Base-by-base conservation (phyloP, 1,139 yeast species). In the Dujonia santamariae region DNA sequence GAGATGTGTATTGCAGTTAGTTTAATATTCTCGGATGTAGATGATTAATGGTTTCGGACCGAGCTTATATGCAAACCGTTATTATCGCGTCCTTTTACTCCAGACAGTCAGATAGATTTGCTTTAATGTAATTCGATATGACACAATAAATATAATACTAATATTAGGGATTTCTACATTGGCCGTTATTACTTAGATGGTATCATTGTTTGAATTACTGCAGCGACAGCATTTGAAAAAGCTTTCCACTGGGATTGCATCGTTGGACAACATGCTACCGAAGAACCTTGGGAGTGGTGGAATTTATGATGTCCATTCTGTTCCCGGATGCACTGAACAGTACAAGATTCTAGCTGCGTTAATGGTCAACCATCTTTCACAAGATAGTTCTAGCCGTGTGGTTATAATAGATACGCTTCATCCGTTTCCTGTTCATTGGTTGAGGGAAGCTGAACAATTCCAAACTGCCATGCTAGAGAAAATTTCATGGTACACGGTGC, bases 231-330 rank as follows among this genome's bases (percentile, higher is more conserved):
- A 42, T 33, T 36, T 7, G 7, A 23, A 13, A 7, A 13, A 19
- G 29, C 30, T 28, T 41, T 61, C 25, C 57, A 59, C 68, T 1
- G 53, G 58, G 8, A 38, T 62, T 11, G 52, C 61, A 2, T 37
- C 58, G 4, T 43, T 64, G 12, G 68, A 63, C 43, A 26, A 39
- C 45, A 28, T 42, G 56, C 21, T 36, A 51, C 28, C 33, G 39
- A 14, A 39, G 37, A 30, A 40, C 33, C 21, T 41, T 26, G 31
- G 44, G 26, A 26, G 49, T 19, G 36, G 42, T 23, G 56, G 59
- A 21, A 50, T 67, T 5, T 57, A 55, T 40, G 73, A 68, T 41
- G 50, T 67, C 36, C 73, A 67, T 46, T 44, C 63, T 2, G 59
- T 63, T 4, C 72, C 74, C 0, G 55, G 58, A 7, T 52, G 58